Evolutionary conservation across 371 early-diverging fungal species (phyloP).

Genomic region (Batkoa obscura): DNA sequence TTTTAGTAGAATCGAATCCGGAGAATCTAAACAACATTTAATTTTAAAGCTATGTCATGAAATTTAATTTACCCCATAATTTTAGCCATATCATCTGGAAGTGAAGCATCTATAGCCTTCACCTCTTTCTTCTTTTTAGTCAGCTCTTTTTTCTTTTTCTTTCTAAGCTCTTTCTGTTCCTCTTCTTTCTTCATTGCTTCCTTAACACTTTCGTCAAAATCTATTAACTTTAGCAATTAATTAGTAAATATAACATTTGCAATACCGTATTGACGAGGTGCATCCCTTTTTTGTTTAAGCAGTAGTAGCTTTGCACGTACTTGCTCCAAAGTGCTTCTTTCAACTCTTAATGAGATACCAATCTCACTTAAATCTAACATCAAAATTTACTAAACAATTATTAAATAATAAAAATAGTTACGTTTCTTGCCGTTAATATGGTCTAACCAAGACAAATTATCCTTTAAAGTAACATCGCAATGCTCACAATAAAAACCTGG

Average conservation of each 20-base stretch:
- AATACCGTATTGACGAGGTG: slow-evolving; percentile 21
- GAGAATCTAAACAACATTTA: no score
- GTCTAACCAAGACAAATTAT: slow-evolving; percentile 67
- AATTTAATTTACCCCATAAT: slow-evolving; percentile 20
- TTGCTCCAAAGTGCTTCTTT: slow-evolving; percentile 27
- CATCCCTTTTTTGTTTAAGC: slow-evolving; percentile 24
- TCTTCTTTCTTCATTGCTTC: slow-evolving; percentile 24
- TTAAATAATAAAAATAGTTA: slow-evolving; percentile 13
- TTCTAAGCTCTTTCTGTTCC: slow-evolving; percentile 19
- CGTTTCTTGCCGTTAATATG: slow-evolving; percentile 81
- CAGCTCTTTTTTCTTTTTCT: slow-evolving; percentile 21
- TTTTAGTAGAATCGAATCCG: no score
- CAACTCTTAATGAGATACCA: slow-evolving; percentile 60
- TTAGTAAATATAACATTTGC: not conserved
- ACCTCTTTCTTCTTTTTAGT: slow-evolving; percentile 16
- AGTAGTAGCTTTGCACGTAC: slow-evolving; percentile 15
- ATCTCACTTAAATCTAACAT: slow-evolving; percentile 35
- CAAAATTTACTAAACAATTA: not conserved
- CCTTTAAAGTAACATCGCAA: slow-evolving; percentile 73
- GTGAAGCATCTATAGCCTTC: no score
- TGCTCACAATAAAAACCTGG: slow-evolving; percentile 83
- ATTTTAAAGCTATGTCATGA: no score
- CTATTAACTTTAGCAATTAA: slow-evolving; percentile 9
- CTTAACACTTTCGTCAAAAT: slow-evolving; percentile 29
- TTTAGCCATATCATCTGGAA: slow-evolving; percentile 17